Base-by-base conservation (phyloP, 768 basidiomycete genomes). In the Fistulinella prunicolor region DNA sequence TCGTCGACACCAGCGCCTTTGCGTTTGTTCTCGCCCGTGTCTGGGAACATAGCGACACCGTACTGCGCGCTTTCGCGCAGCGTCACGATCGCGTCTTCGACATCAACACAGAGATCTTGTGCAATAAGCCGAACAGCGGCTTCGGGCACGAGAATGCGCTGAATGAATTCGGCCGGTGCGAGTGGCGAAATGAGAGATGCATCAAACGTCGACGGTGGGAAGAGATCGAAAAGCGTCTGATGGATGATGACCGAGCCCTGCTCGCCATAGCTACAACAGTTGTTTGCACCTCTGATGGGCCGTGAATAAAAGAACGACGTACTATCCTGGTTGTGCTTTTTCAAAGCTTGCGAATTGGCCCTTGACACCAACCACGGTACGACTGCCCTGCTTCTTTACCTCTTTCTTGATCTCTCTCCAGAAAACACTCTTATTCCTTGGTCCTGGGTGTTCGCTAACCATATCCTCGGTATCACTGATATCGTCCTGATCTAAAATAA, bases 301-400 rank as follows among this genome's bases (percentile, higher is more conserved):
- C 20, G 22, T 13, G 40, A 36, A 13, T 13, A 26, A 44, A 23
- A 28, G 20, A 22, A 48, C 10, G 38, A 79, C 90, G 70, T 60
- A 95, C 92, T 94, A 95, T 70, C 93, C 92, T 22, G 92, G 90
- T 58, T 91, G 87, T 4, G 82, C 81, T 68, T 83, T 86, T 56
- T 89, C 80, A 57, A 94, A 94, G 55, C 72, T 87, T 16, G 79
- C 75, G 57, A 85, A 90, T 58, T 94, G 90, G 2, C 81, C 87
- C 38, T 75, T 78, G 41, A 88, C 78, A 35, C 89, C 84, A 1
- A 77, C 75, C 16, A 81, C 80, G 12, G 79, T 79, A 40, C 82
- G 78, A 23, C 80, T 75, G 0, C 89, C 90, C 48, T 82, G 82
- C 54, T 70, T 66, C 63, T 78, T 79, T 39, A 90, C 72, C 49